Evolutionary conservation across 345 rosid genomes (phyloP), one percentile per base, ranked within the genome.

Genomic region (Laguncularia racemosa): DNA sequence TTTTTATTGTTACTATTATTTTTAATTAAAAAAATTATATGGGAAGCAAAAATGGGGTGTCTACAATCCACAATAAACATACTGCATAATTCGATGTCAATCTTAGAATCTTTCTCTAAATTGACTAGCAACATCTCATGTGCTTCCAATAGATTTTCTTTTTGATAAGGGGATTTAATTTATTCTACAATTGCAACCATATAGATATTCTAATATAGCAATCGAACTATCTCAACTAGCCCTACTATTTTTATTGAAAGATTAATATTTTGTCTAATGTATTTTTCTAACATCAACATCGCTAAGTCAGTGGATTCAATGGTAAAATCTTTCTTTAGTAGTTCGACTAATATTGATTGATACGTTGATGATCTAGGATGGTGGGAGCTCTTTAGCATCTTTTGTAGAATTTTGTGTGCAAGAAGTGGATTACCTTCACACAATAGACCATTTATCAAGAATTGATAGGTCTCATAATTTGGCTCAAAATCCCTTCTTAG

Each of bases 351-450:
- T 47, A 83, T 50, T 46, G 81, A 71, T 56, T 87, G 93, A 65
- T 79, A 81, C 38, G 72, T 67, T n/a, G 88, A 76, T 46, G 89
- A 57, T 63, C 50, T 68, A 13, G 93, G 91, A 43, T 69, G 81
- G 72, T 81, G 71, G 26, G 81, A 81, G 71, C 93, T 85, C 79
- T 68, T 79, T 21, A 90, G 64, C 95, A 87, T 87, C 75, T 78
- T 78, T 65, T 79, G 77, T 16, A 87, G 68, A 47, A 80, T 71
- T 67, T 73, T 68, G 48, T 65, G 50, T 40, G 97, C 97, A 66
- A 83, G 75, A 71, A 84, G 56, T 65, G 95, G 68, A 69, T 83
- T 81, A 47, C 68, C 82, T 40, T 65, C 68, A 66, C 66, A 70
- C 76, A 83, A 72, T 49, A 90, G 70, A 56, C 91, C 93, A 55